Percentiles rank a stretch among this genome's conserved stretches.
Conservation (phyloP, 495 filamentous ascomycete genomes). For the Annulohypoxylon bovei region DNA sequence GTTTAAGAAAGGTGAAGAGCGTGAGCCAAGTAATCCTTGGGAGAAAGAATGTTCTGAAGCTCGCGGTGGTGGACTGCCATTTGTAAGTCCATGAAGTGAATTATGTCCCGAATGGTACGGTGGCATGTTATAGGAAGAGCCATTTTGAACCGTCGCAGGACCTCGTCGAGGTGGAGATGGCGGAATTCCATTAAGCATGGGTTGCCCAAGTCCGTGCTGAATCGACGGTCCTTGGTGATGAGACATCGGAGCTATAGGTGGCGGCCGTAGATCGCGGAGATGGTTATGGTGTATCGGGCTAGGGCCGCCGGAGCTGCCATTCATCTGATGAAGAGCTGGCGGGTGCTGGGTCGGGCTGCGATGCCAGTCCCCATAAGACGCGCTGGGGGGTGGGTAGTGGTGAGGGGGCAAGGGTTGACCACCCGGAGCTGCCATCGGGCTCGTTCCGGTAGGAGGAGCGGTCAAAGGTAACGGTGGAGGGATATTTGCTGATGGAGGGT, state of each 20-base stretch:
- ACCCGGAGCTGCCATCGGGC: conserved; percentile 43
- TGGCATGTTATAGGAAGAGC: conserved; percentile 30
- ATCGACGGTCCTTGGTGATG: conserved; percentile 48
- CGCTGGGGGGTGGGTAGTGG: conserved; percentile 52
- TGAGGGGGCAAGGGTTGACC: conserved; percentile 47
- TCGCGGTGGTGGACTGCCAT: conserved; percentile 47
- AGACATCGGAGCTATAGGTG: conserved; percentile 51
- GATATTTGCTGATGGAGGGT: conserved; percentile 31
- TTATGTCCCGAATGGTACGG: conserved; percentile 47
- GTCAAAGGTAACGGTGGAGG: conserved; percentile 40
- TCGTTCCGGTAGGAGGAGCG: conserved; percentile 33
- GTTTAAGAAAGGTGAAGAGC: conserved; percentile 45
- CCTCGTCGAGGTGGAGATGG: conserved; percentile 52
- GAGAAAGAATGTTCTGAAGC: conserved; percentile 48
- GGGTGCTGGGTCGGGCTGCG: conserved; percentile 48
- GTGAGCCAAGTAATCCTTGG: conserved; percentile 49
- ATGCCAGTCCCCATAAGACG: conserved; percentile 48
- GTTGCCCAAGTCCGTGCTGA: conserved; percentile 54
- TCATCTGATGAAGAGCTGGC: conserved; percentile 53
- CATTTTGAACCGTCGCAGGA: conserved; percentile 32
- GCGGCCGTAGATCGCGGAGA: conserved; percentile 55
- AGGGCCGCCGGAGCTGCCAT: conserved; percentile 46
- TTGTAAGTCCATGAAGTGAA: conserved; percentile 50
- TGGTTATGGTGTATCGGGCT: conserved; percentile 52
- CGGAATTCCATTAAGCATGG: conserved; percentile 53